Evolutionary conservation across 225 moss, liverwort and hornwort genomes (phyloP).

Genomic region (Lunularia cruciata): DNA sequence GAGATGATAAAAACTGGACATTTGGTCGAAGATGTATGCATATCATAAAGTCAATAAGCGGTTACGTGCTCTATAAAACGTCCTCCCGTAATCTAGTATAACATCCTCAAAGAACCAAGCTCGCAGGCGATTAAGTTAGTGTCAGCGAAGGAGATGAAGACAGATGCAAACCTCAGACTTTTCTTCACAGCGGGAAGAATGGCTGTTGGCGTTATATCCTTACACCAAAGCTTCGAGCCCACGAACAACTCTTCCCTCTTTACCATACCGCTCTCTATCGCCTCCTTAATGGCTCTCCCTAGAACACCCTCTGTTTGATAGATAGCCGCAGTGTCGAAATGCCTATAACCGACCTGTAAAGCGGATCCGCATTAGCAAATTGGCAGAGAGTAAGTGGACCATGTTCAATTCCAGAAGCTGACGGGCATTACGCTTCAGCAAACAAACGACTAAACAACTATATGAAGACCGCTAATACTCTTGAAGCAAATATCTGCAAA

Average conservation of each 20-base stretch:
- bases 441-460: too few relatives aligned
- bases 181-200: conserved; percentile 53
- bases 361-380: too few relatives aligned
- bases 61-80: neutral
- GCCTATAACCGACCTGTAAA: conserved; percentile 74
- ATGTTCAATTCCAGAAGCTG: too few relatives aligned
- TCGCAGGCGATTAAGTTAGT: neutral
- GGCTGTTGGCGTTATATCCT: conserved; percentile 21
- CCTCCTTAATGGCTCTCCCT: conserved; percentile 60
- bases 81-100: neutral
- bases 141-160: neutral
- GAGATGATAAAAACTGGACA: too few relatives aligned
- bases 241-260: conserved; percentile 77
- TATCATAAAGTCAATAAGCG: neutral
- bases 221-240: conserved; percentile 55
- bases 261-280: conserved; percentile 54
- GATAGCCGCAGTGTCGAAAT: conserved; percentile 66
- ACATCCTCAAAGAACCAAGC: neutral
- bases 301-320: conserved; percentile 62
- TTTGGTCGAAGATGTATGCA: too few relatives aligned
- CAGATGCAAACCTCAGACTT: conserved; percentile 51
- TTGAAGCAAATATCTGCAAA: too few relatives aligned
- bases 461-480: too few relatives aligned
- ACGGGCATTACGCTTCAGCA: too few relatives aligned
- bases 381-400: too few relatives aligned